Evolutionary conservation across 2,329 filamentous ascomycete species (phyloP), one percentile per base, ranked within the genome.

Genomic region (Aurifilum marmelostoma): DNA sequence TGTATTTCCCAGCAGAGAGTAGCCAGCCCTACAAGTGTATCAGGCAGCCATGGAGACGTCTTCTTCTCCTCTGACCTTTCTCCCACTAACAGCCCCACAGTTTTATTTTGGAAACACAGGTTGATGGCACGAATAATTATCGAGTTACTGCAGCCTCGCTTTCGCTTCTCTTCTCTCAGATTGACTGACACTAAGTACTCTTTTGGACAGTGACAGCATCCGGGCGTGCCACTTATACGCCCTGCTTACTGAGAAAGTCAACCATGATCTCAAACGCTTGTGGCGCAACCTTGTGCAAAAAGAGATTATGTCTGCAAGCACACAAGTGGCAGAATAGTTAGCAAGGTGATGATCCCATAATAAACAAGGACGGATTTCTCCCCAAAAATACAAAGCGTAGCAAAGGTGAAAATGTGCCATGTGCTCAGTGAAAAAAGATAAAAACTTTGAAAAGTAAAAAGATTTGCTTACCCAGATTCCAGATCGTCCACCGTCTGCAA

Each of bases 401-500:
- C n/a, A n/a, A 34, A 37, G 8, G n/a, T 24, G 21, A 60, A 11
- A 12, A 24, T 60, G 29, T 39, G 18, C 29, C 56, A 37, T 2
- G n/a, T 14, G 2, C 12, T 29, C 9, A 29, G 7, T 32, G 29
- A n/a, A 58, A 11, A 60, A 1, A 16, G 2, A 32, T n/a, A n/a
- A n/a, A n/a, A n/a, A n/a, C n/a, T n/a, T n/a, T n/a, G n/a, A 34
- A 34, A 34, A 34, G 34, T 34, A 8, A 34, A 8, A 34, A 34
- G 34, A 34, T 34, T 34, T 34, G 34, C 75, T 75, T 59, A 77
- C 76, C 76, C 76, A 24, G 75, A 69, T 9, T 74, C 74, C 29
- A 77, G 64, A 68, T 76, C 65, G 63, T 77, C 75, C n/a, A 77
- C 72, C 1, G 72, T 75, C 67, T 75, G 71, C 7, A 77, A 70